Percentiles rank a stretch among this genome's conserved stretches.
Conservation (phyloP, 2,329 filamentous ascomycete genomes). For the Bipolaris sorokiniana region DNA sequence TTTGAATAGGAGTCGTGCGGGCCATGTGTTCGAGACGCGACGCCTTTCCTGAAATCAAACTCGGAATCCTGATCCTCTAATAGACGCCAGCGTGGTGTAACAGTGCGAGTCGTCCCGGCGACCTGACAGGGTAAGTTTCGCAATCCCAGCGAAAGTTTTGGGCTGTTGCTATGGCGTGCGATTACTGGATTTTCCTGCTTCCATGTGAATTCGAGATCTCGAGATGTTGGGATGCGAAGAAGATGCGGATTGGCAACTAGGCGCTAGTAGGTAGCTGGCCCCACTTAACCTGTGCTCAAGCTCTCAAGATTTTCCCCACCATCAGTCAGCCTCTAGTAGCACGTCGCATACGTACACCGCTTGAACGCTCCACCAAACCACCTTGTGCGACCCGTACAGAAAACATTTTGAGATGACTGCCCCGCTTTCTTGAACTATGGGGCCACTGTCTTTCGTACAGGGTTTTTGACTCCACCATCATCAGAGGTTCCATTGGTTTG, state of each 20-base stretch:
- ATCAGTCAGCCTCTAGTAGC: conserved; percentile 4
- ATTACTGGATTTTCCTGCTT: background rate
- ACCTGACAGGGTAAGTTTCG: background rate
- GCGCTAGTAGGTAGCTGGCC: conserved; percentile 7
- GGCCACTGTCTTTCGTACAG: conserved; percentile 52
- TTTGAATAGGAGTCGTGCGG: conserved; percentile 41
- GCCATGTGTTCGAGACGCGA: conserved; percentile 33
- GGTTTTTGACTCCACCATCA: background rate
- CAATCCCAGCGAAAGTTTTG: background rate
- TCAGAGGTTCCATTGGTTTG: background rate
- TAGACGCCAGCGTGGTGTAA: background rate
- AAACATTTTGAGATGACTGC: background rate
- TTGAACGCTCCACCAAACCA: background rate
- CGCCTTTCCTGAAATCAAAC: background rate
- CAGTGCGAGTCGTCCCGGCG: background rate
- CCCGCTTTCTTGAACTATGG: background rate
- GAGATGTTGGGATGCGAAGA: conserved; percentile 9
- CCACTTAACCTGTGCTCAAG: conserved; percentile 6
- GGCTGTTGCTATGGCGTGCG: background rate
- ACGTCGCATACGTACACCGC: background rate
- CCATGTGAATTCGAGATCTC: background rate
- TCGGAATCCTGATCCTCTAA: background rate
- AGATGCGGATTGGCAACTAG: conserved; percentile 9
- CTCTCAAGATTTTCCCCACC: conserved; percentile 9
- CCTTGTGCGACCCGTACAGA: background rate